Evolutionary conservation across 179 eudicot species (phyloP).

Genomic region (Patellifolia procumbens): DNA sequence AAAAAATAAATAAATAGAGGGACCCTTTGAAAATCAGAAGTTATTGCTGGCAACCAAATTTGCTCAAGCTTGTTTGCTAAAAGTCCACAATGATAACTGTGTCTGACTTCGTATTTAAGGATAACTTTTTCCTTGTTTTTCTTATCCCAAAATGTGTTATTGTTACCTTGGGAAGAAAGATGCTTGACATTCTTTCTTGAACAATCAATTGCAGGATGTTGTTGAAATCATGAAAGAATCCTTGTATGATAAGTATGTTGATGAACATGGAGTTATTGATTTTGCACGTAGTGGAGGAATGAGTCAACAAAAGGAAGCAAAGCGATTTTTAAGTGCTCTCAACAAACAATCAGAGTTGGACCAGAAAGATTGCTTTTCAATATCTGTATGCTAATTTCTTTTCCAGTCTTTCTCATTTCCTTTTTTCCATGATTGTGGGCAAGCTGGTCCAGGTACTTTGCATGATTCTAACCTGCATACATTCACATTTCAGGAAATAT

Average conservation of each 20-base stretch:
- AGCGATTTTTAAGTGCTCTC: constrained; percentile 84
- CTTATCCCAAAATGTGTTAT: background rate
- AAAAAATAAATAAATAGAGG: background rate
- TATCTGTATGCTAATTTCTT: constrained; percentile 56
- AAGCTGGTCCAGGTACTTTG: background rate
- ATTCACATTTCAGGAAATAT: constrained; percentile 70
- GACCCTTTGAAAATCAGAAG: background rate
- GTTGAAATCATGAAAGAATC: constrained; percentile 99
- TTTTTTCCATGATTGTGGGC: background rate
- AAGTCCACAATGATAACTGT: too few relatives aligned
- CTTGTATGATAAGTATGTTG: constrained; percentile 83
- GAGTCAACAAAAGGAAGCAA: constrained; percentile 98
- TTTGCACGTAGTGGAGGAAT: constrained; percentile 97
- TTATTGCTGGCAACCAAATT: background rate
- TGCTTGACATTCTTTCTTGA: background rate
- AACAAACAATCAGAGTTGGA: constrained; percentile 84
- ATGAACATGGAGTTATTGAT: constrained; percentile 88
- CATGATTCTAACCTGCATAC: constrained; percentile 7
- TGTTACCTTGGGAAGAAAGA: background rate
- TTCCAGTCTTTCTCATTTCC: constrained; percentile 1
- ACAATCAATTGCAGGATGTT: constrained; percentile 59
- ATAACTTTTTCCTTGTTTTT: background rate
- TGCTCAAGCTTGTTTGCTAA: background rate
- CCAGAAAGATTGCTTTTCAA: constrained; percentile 88
- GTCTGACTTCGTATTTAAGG: background rate